Base-by-base conservation (phyloP, 805 yeast species). In the Clavispora fructus region DNA sequence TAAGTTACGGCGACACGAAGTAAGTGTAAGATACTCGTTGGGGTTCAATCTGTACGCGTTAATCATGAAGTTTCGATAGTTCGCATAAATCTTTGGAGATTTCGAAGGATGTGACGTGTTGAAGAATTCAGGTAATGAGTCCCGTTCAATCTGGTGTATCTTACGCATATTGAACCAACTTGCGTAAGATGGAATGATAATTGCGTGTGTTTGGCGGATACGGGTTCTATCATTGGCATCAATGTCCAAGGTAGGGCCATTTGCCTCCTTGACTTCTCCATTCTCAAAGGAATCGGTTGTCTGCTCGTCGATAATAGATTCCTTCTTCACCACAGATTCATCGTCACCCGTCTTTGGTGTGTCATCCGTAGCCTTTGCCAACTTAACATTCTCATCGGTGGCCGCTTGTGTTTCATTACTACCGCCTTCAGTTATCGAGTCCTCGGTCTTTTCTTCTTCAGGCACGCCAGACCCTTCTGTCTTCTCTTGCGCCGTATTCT, bases 21-120 rank as follows among this genome's bases (percentile, higher is more conserved):
- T 91, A 48, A 88, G 82, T 0, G 97, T 87, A 35, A 91, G 70
- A 59, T 87, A 90, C 63, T 91, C 97, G 56, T 85, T 85, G 19
- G 97, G 97, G 54, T 91, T 88, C 53, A 91, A 68, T 53, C 97
- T 72, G 62, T 89, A 91, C 11, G 95, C 80, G 65, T 90, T 88
- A 37, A 91, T 73, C 86, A 91, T 85, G 63, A 91, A 91, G 60
- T 90, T 88, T 59, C 97, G 79, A 60, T 89, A 87, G 62, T 82
- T 85, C 48, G 78, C 78, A 62, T 90, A 91, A 32, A 87, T 81
- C 54, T 81, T 79, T 10, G 95, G 92, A 1, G 95, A 86, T 61
- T 91, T 91, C 25, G 82, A 80, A 6, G 83, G 78, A 50, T 86
- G 87, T 17, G 79, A 73, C 49, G 82, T 78, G 51, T 80, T 78